These are phyloP conservation scores for Pyrus betulifolia DNA, from an alignment of 306 rosid genomes.

Conservation along the genomic window DNA sequence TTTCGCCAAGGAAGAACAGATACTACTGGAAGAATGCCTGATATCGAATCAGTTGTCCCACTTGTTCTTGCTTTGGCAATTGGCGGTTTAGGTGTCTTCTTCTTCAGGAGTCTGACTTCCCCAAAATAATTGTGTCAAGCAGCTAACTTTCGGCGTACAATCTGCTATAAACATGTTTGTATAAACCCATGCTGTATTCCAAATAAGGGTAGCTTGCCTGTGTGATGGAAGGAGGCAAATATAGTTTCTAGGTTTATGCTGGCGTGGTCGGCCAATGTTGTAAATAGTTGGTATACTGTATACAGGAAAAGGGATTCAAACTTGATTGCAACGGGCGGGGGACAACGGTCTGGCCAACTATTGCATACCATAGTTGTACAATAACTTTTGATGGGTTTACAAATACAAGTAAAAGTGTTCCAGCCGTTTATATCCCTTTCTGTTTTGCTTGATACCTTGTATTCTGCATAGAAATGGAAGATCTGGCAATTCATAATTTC, in stretches of 20 bases:
- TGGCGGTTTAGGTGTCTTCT: constrained; percentile 57
- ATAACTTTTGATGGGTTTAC: too few relatives aligned
- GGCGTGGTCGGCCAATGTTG: background rate
- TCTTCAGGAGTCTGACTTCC: constrained; percentile 49
- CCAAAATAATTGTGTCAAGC: constrained; percentile 29
- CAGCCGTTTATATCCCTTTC: background rate
- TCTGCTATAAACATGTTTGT: background rate
- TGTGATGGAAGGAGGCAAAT: background rate
- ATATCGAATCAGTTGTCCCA: constrained; percentile 39
- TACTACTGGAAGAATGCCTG: constrained; percentile 32
- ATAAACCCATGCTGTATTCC: background rate
- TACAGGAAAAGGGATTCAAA: background rate
- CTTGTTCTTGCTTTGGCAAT: constrained; percentile 56
- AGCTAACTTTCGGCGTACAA: background rate
- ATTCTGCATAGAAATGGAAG: background rate
- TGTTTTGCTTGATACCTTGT: background rate
- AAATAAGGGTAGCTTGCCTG: background rate
- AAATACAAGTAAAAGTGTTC: background rate
- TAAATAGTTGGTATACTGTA: background rate
- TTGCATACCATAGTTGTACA: background rate
- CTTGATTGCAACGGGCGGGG: background rate
- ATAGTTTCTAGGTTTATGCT: background rate
- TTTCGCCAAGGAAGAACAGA: constrained; percentile 43
- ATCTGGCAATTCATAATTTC: background rate
- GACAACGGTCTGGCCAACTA: too few relatives aligned